These are phyloP conservation scores for Chlorella sp. DNA, from an alignment of 139 green algal genomes.

Conservation along the genomic window DNA sequence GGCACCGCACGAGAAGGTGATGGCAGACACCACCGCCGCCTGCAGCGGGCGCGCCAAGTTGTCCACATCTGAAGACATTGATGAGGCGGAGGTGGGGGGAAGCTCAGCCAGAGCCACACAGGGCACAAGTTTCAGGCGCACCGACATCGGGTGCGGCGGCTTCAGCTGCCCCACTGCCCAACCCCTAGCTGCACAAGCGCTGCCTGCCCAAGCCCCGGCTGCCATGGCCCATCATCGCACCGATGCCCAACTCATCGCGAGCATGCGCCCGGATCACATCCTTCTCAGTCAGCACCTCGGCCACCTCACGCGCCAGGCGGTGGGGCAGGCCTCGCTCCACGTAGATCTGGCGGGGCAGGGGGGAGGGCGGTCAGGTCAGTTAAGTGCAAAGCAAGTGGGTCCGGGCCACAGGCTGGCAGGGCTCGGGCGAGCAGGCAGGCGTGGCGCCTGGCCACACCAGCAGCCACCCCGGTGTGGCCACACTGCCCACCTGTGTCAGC, in stretches of 20 bases:
- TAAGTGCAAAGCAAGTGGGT: too few species aligned
- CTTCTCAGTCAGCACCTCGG: conserved; percentile 63
- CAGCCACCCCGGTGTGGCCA: not conserved
- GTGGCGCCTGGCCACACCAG: too few species aligned
- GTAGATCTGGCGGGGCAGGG: conserved; percentile 77
- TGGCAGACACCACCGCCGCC: conserved; percentile 59
- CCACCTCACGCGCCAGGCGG: conserved; percentile 71
- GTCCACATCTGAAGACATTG: conserved; percentile 74
- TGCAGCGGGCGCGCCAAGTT: conserved; percentile 81
- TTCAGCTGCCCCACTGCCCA: too few species aligned
- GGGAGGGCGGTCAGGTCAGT: not conserved
- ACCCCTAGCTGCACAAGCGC: too few species aligned
- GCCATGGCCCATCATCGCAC: conserved; percentile 63
- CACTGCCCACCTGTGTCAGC: not conserved
- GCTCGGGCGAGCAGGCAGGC: too few species aligned
- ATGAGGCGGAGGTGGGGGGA: too few species aligned
- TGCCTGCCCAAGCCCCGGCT: too few species aligned
- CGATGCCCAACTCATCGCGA: conserved; percentile 75
- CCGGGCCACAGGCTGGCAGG: too few species aligned
- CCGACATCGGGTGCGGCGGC: too few species aligned
- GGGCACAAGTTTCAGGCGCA: too few species aligned
- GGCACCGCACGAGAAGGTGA: conserved; percentile 69
- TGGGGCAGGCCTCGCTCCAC: conserved; percentile 60
- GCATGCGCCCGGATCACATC: conserved; percentile 87
- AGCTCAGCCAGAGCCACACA: too few species aligned